Percentiles rank a stretch among this genome's conserved stretches.
These are phyloP conservation scores for Taphrina flavorubra DNA, from an alignment of 1,139 yeast genomes.

Conservation along the genomic window DNA sequence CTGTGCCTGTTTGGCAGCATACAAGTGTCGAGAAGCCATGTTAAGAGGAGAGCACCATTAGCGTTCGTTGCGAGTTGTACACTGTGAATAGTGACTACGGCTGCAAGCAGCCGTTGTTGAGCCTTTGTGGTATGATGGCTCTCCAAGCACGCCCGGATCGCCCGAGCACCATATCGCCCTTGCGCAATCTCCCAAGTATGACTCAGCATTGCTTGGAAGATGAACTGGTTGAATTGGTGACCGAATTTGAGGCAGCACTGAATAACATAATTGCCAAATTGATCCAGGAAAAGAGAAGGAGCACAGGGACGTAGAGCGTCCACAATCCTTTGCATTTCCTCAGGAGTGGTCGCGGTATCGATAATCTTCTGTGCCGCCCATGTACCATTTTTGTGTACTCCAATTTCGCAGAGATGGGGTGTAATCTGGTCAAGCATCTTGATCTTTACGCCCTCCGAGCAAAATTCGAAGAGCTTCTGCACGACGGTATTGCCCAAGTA, in stretches of 20 bases:
- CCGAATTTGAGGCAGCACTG: slow-evolving; percentile 94
- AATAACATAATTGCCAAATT: slow-evolving; percentile 93
- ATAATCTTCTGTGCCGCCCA: slow-evolving; percentile 99
- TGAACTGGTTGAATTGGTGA: slow-evolving; percentile 84
- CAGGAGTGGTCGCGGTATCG: slow-evolving; percentile 68
- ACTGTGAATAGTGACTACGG: slow-evolving; percentile 77
- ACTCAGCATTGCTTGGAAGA: slow-evolving; percentile 80
- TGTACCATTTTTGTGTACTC: slow-evolving; percentile 96
- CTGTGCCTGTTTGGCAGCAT: slow-evolving; percentile 64
- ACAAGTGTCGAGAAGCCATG: slow-evolving; percentile 95
- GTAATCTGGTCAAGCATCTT: slow-evolving; percentile 79
- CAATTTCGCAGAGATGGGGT: slow-evolving; percentile 85
- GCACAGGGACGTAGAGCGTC: slow-evolving; percentile 79
- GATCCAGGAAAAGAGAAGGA: slow-evolving; percentile 87
- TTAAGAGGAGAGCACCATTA: slow-evolving; percentile 85
- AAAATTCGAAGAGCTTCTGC: slow-evolving; percentile 79
- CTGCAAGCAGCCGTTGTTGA: slow-evolving; percentile 76
- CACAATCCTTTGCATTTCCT: slow-evolving; percentile 71
- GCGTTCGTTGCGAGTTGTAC: slow-evolving; percentile 80
- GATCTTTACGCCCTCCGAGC: slow-evolving; percentile 74
- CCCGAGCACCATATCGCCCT: slow-evolving; percentile 94
- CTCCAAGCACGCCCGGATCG: slow-evolving; percentile 90
- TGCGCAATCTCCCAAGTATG: slow-evolving; percentile 82
- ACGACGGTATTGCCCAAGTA: slow-evolving; percentile 95
- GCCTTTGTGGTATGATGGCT: slow-evolving; percentile 68